Percentiles rank a stretch among this genome's conserved stretches.
Evolutionary conservation across 139 green algal species (phyloP).

Genomic region (Limnomonas spitsbergensis): DNA sequence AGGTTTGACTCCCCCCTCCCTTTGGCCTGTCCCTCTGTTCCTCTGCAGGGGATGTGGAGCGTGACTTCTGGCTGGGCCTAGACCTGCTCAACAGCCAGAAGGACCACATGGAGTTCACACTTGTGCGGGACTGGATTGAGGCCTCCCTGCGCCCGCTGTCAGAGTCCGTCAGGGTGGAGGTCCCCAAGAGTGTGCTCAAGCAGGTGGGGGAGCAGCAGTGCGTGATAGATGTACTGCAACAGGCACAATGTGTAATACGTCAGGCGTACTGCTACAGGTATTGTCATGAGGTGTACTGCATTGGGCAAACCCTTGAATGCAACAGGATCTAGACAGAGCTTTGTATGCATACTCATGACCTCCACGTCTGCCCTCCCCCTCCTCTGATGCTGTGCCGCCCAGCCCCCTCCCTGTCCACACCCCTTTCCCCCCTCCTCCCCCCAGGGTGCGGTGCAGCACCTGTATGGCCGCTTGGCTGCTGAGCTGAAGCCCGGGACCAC

Average conservation of each 20-base stretch:
- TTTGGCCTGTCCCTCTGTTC: too few relatives aligned
- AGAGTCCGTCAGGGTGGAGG: conserved; percentile 66
- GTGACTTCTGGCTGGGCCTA: conserved; percentile 84
- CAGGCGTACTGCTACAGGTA: too few relatives aligned
- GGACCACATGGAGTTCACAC: conserved; percentile 91
- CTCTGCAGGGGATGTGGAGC: conserved; percentile 56
- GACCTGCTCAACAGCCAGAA: conserved; percentile 85
- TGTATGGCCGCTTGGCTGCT: conserved; percentile 85
- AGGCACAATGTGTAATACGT: not conserved
- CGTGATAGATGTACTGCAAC: not conserved
- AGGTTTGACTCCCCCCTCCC: too few relatives aligned
- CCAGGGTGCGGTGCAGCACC: conserved; percentile 82
- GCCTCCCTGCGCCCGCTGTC: conserved; percentile 47
- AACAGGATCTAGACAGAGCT: too few relatives aligned
- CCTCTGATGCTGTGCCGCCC: too few relatives aligned
- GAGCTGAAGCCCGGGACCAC: conserved; percentile 60
- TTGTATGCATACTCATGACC: too few relatives aligned
- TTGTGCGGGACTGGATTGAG: conserved; percentile 81
- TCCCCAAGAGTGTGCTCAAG: conserved; percentile 88
- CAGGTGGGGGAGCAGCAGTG: conserved; percentile 42
- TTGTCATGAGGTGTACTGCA: too few relatives aligned
- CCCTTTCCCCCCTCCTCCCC: too few relatives aligned
- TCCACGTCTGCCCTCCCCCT: too few relatives aligned
- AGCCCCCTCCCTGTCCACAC: too few relatives aligned
- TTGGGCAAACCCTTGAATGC: too few relatives aligned